Conservation (phyloP, 331 rosid species). For the Cydonia oblonga region DNA sequence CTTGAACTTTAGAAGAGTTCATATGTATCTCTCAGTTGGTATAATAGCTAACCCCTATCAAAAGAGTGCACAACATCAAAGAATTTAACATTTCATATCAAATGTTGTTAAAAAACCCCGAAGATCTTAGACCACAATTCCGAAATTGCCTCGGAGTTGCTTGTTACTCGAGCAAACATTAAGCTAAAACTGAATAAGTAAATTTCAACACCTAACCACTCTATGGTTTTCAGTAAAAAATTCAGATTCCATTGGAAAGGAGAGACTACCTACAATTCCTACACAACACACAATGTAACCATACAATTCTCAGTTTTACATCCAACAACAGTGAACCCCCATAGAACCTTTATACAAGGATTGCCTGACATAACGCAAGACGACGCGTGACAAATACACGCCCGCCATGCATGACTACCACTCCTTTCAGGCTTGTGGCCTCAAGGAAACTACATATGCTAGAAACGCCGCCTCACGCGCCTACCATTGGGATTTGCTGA, state of each 20-base stretch:
- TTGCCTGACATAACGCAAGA: conserved; percentile 4
- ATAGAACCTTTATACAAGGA: conserved; percentile 4
- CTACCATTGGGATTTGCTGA: conserved; percentile 51
- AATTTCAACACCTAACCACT: background rate
- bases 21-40: background rate
- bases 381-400: background rate
- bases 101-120: background rate
- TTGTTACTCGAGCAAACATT: background rate
- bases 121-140: background rate
- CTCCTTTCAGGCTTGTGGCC: conserved; percentile 14
- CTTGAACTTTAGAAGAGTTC: background rate
- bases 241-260: background rate
- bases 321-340: background rate
- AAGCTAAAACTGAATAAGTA: background rate
- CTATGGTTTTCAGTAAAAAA: background rate
- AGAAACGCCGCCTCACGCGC: conserved; percentile 62
- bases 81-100: background rate
- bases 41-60: background rate
- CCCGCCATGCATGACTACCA: conserved; percentile 1
- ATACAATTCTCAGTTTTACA: background rate
- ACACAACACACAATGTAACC: conserved; percentile 1
- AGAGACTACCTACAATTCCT: conserved; percentile 8
- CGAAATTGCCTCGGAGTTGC: background rate
- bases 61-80: background rate
- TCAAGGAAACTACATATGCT: conserved; percentile 12